Base-by-base conservation (phyloP, 495 filamentous ascomycete species). In the Echria macrotheca region DNA sequence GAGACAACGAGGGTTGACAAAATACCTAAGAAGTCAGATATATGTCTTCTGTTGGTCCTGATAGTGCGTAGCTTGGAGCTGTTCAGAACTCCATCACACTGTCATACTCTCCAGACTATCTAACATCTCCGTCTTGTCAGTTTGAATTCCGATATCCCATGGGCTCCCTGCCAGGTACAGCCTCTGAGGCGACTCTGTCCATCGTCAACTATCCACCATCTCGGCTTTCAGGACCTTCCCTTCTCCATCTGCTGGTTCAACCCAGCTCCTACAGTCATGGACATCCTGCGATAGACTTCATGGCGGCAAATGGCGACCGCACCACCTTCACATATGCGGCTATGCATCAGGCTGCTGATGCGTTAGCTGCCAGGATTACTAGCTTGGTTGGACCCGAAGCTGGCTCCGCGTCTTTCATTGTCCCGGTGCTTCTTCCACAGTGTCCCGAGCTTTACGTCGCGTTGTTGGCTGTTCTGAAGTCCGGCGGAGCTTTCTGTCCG, bases 401-500 rank as follows among this genome's bases (percentile, higher is more conserved):
- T 6, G 41, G 21, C 8, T 26, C 45, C 2, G 35, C 52, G 11
- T 50, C 55, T 18, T 65, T 71, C 21, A 72, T 89, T n/a, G 72
- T 93, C 14, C 88, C 89, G 0, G 69, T 93, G 6, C 73, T 90
- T 7, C 58, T 89, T 4, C 79, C 81, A 6, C 88, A 93, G 59
- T 81, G 75, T 4, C 74, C 79, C 15, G 71, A 80, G 18, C 73
- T 95, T 8, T 95, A 93, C 58, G 70, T 89, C 43, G 63, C 84
- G 0, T 73, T 83, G 37, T 60, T 94, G 4, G 88, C 81, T 1
- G 81, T 88, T 39, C 72, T 93, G 10, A 87, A 87, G 55, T 79
- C 82, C 5, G 89, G 89, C 0, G 85, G 72, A 5, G 86, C 87
- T 5, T 93, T 94, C 53, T 91, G 88, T 43, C 87, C 89, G 0